Evolutionary conservation across 345 rosid species (phyloP), one percentile per base, ranked within the genome.

Genomic region (Salix arbutifolia): DNA sequence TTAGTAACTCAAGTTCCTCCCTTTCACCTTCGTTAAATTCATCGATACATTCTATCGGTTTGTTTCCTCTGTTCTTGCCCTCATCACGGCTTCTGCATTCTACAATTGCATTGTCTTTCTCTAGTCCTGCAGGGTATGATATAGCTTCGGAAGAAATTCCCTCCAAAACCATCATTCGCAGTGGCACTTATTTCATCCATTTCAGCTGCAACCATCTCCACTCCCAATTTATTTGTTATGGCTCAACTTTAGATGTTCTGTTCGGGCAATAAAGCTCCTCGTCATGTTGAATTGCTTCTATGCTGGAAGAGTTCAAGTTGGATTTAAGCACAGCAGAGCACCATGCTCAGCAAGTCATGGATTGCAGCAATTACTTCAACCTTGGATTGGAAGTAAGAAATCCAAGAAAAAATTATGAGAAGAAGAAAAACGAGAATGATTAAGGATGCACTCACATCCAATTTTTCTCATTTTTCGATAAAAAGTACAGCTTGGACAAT

Each of bases 241-340:
- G 64, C 69, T 83, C 88, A 72, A 69, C 77, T 69, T 78, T 68
- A 72, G 84, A 86, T 72, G 85, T 73, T 53, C 88, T 84, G 62
- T 46, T 60, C 48, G 35, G 76, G 80, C 71, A 42, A 74, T 72
- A 66, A 72, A 73, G 81, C 64, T 76, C 84, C 75, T 72, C 65
- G 73, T 86, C 87, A 74, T 69, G 75, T 69, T 82, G 83, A 61
- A n/a, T 46, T 33, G 26, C 79, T 79, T 91, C 91, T 74, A 75
- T 78, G 50, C 65, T 90, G 74, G 85, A 85, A 77, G 90, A 85
- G 75, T 76, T 87, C 74, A 66, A 74, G 68, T 73, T 82, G 83
- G 99, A 92, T 85, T 92, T 93, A 70, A 93, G 88, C 93, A 83
- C 99, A 93, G 84, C 99, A 96, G 67, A 96, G 88, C n/a, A 76